Conservation (phyloP, 2,329 filamentous ascomycete species). For the Penicillium palitans region DNA sequence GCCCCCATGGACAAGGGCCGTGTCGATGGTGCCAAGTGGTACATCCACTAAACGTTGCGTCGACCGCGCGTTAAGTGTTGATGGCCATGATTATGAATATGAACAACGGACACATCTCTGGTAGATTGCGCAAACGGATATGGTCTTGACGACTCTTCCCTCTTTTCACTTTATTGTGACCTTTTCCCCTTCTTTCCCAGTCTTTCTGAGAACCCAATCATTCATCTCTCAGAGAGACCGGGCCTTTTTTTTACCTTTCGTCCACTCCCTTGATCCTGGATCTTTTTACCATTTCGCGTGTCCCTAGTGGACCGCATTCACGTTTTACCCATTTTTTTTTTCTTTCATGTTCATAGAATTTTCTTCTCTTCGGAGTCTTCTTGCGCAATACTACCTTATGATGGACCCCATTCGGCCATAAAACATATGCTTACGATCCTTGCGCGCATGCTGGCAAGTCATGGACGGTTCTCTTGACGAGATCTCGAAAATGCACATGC, state of each 20-base stretch:
- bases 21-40: slow-evolving; percentile 45
- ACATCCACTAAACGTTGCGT: slow-evolving; percentile 36
- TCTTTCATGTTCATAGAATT: slow-evolving; percentile 14
- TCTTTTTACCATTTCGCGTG: slow-evolving; percentile 13
- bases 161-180: slow-evolving; percentile 12
- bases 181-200: slow-evolving; percentile 20
- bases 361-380: slow-evolving; percentile 12
- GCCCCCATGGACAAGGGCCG: slow-evolving; percentile 40
- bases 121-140: slow-evolving; percentile 23
- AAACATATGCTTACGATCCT: slow-evolving; percentile 2
- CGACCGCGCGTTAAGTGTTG: slow-evolving; percentile 17
- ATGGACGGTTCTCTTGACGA: slow-evolving; percentile 7
- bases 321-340: slow-evolving; percentile 12
- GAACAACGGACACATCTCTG: slow-evolving; percentile 21
- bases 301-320: slow-evolving; percentile 23
- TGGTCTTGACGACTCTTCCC: slow-evolving; percentile 24
- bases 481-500: slow-evolving; percentile 6
- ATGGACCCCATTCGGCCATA: slow-evolving; percentile 12
- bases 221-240: neutral
- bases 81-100: neutral
- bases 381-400: slow-evolving; percentile 26
- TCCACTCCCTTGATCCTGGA: slow-evolving; percentile 16
- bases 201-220: slow-evolving; percentile 3
- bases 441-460: slow-evolving; percentile 9
- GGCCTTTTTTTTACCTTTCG: slow-evolving; percentile 18